phyloP scores from a whole-genome alignment of 83 land plant genomes.

The Diphasiastrum complanatum region DNA sequence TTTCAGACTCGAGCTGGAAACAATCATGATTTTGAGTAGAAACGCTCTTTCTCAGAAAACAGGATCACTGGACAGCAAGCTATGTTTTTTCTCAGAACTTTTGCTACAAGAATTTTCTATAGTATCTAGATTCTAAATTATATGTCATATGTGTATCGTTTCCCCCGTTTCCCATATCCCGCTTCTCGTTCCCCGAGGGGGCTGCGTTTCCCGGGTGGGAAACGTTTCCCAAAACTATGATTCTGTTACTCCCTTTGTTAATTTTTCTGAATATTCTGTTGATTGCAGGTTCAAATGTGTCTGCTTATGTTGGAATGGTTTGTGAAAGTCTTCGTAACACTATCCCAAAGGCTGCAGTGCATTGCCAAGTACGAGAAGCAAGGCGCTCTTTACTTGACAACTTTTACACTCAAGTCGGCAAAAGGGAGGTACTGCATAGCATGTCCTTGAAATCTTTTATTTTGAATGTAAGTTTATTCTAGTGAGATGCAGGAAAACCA shows the following conservation, averaged over 20 bases:
- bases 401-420: conserved; percentile 71
- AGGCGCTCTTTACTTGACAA: conserved; percentile 58
- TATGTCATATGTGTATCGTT: too few species aligned
- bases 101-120: too few species aligned
- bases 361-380: conserved; percentile 89
- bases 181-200: too few species aligned
- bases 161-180: too few species aligned
- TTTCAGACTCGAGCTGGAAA: too few species aligned
- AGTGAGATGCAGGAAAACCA: neutral
- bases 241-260: conserved; percentile 1
- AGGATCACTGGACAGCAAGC: too few species aligned
- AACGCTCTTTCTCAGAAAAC: too few species aligned
- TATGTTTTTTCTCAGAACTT: too few species aligned
- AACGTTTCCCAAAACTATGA: neutral
- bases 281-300: conserved; percentile 60
- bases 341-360: conserved; percentile 80
- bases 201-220: neutral
- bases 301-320: conserved; percentile 62
- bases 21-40: too few species aligned
- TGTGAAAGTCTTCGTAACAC: conserved; percentile 58
- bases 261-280: neutral
- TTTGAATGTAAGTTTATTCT: neutral
- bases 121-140: too few species aligned
- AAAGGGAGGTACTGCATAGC: conserved; percentile 55
- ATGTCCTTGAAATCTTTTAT: conserved; percentile 1